Evolutionary conservation across 1,284 basidiomycete species (phyloP), one percentile per base, ranked within the genome.

Genomic region (Boletus smithii): DNA sequence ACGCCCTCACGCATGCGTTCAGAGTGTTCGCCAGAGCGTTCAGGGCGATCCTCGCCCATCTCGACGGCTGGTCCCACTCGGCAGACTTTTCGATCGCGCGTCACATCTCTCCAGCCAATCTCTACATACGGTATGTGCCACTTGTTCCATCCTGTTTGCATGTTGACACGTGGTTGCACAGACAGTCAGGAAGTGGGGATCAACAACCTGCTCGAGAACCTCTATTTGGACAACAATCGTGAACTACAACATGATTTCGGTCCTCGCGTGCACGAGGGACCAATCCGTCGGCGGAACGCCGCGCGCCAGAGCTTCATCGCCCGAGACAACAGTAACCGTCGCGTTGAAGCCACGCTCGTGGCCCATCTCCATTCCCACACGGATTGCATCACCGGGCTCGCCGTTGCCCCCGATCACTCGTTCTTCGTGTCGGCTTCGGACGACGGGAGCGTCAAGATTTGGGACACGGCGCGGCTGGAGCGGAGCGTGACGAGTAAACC

Each of bases 391-490:
- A 92, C 87, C 1, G 79, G 83, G 2, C 73, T 99, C 14, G 86
- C 87, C 0, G 89, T 95, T 9, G 88, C 95, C 1, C 92, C 94
- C 0, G 97, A 99, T 63, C 92, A 97, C 54, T 71, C 85, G 54
- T 99, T 97, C 74, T 98, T 99, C 59, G 86, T 92, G 1, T 89
- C 94, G 0, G 80, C 85, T 0, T 95, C 92, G 1, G 83, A 89
- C 54, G 93, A 97, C 61, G 84, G 85, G 54, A 86, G 83, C 0
- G 79, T 95, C 52, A 88, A 90, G 62, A 75, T 91, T 6, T 92
- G 89, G 90, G 90, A 92, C 60, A 81, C 86, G 0, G 81, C 85
- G 6, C 75, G 87, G 8, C 68, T 92, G 30, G 90, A 91, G 59
- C 78, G 88, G 52, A 91, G 87, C 57, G 86, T 81, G n/a, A 81